phyloP scores from a whole-genome alignment of 2,329 filamentous ascomycete genomes.

The Pseudogymnoascus sp. region DNA sequence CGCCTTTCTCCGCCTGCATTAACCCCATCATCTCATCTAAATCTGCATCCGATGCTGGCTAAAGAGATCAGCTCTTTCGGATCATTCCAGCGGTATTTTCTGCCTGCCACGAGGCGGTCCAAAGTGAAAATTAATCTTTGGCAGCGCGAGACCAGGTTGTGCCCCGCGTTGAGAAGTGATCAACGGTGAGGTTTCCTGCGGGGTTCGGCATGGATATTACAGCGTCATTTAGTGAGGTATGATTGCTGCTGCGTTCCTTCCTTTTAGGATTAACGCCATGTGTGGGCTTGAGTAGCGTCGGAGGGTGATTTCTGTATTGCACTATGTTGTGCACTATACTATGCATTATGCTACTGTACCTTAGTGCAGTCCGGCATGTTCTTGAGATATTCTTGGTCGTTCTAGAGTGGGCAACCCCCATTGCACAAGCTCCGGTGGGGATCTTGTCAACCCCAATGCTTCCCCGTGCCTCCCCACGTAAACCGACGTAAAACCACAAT shows the following conservation, averaged over 20 bases:
- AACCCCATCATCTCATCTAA: conserved; percentile 11
- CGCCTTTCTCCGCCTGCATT: background rate
- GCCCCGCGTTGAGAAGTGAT: conserved; percentile 6
- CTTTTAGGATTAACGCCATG: background rate
- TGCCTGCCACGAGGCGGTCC: background rate
- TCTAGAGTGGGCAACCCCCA: background rate
- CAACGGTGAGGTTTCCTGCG: conserved; percentile 6
- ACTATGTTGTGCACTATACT: background rate
- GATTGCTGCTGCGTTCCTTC: background rate
- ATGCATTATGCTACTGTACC: background rate
- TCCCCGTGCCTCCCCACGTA: background rate
- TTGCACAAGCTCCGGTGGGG: background rate
- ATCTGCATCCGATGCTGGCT: background rate
- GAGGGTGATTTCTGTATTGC: background rate
- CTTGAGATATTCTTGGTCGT: background rate
- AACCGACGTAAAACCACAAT: background rate
- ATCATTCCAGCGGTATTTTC: background rate
- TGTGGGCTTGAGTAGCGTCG: background rate
- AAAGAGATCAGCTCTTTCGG: conserved; percentile 5
- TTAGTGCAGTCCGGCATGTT: background rate
- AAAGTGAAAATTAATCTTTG: background rate
- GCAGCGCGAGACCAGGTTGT: background rate
- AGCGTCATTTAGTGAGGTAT: conserved; percentile 5
- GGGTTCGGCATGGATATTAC: conserved; percentile 9
- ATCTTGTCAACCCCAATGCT: background rate